These are phyloP conservation scores for Secale cereale DNA, from an alignment of 176 grass and related monocot genomes.

Conservation along the genomic window DNA sequence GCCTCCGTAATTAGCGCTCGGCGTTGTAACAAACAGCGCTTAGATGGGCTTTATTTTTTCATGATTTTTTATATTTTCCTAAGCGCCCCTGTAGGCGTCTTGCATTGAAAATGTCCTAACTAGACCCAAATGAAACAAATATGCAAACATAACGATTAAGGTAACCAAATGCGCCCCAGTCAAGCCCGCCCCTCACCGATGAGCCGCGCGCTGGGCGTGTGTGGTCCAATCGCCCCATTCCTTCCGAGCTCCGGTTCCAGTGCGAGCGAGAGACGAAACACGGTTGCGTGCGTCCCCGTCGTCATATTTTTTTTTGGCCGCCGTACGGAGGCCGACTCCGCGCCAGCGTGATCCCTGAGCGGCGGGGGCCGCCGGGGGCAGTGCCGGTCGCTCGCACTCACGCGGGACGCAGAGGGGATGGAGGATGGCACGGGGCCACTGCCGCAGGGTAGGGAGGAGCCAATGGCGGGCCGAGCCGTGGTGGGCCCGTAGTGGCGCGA, in stretches of 20 bases:
- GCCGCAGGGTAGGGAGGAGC: not conserved
- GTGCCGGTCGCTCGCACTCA: not conserved
- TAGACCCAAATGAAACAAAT: too few species aligned
- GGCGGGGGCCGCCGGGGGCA: not conserved
- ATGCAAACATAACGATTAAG: too few species aligned
- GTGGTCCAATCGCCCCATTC: too few species aligned
- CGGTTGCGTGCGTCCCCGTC: not conserved
- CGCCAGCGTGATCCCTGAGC: not conserved
- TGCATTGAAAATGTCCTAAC: too few species aligned
- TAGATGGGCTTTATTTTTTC: too few species aligned
- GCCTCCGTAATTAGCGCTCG: too few species aligned
- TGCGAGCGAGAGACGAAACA: not conserved
- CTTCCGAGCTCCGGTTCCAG: not conserved
- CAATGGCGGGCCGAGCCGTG: slow-evolving; percentile 5
- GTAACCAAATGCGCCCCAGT: too few species aligned
- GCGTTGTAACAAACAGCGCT: too few species aligned
- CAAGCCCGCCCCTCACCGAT: too few species aligned
- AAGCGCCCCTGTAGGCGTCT: too few species aligned
- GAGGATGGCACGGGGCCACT: not conserved
- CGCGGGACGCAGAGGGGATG: not conserved
- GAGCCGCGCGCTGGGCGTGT: too few species aligned
- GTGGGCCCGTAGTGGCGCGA: not conserved
- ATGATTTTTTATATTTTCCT: too few species aligned
- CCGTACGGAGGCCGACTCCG: not conserved
- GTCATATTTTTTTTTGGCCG: slow-evolving; percentile 12